Percentiles rank a stretch among this genome's conserved stretches.
Conservation (phyloP, 75 land plant species). For the Pinus tabuliformis region DNA sequence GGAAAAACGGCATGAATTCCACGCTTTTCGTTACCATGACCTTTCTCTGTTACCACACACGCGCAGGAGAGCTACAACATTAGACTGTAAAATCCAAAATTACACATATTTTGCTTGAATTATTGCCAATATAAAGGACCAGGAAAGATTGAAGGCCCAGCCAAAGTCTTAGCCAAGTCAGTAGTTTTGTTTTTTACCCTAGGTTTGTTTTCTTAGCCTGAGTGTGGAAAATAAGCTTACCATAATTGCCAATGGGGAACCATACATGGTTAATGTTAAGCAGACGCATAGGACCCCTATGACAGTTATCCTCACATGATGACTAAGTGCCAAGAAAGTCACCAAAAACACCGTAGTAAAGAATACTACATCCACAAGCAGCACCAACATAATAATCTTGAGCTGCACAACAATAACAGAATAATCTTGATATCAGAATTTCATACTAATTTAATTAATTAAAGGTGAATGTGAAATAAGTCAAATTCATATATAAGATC, state of each 20-base stretch:
- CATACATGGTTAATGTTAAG: slow-evolving; percentile 42
- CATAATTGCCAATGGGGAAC: slow-evolving; percentile 42
- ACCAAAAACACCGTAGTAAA: slow-evolving; percentile 10
- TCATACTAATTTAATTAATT: no score
- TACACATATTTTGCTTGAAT: background rate
- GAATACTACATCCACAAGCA: slow-evolving; percentile 23
- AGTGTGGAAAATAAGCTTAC: slow-evolving; percentile 11
- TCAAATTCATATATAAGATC: no score
- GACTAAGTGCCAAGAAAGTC: slow-evolving; percentile 7
- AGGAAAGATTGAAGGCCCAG: background rate
- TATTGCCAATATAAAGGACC: slow-evolving; percentile 14
- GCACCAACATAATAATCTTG: slow-evolving; percentile 24
- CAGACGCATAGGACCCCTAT: slow-evolving; percentile 39
- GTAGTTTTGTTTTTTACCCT: no score
- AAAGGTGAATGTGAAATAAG: no score
- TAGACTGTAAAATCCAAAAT: no score
- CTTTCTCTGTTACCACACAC: slow-evolving; percentile 31
- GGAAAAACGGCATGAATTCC: slow-evolving; percentile 80
- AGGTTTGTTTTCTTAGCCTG: no score
- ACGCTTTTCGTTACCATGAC: slow-evolving; percentile 67
- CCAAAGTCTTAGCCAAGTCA: background rate
- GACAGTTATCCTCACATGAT: slow-evolving; percentile 13
- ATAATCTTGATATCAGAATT: no score
- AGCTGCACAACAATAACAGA: slow-evolving; percentile 14
- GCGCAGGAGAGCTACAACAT: no score